Conservation (phyloP, 306 rosid genomes). For the Nissolia schottii region DNA sequence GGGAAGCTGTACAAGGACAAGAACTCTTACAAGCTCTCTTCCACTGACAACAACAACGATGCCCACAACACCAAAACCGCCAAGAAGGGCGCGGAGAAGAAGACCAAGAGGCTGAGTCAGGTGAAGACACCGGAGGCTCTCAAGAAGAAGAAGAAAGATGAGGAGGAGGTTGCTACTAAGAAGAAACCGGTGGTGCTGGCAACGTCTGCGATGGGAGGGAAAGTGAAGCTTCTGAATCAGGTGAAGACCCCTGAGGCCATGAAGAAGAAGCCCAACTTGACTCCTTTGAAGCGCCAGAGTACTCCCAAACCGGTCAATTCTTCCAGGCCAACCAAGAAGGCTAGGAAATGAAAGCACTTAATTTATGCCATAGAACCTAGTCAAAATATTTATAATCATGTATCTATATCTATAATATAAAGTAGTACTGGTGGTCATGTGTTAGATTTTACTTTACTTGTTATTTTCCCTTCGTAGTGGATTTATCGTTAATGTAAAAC, state of each 20-base stretch:
- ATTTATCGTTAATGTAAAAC: not conserved
- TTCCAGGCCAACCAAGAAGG: slow-evolving; percentile 12
- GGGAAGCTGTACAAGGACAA: slow-evolving; percentile 25
- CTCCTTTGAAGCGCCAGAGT: not conserved
- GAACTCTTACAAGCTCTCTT: slow-evolving; percentile 29
- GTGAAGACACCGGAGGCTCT: slow-evolving; percentile 31
- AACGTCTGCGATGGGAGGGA: not conserved
- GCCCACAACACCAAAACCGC: not conserved
- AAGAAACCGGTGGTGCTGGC: not conserved
- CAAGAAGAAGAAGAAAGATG: not conserved
- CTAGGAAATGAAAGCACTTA: slow-evolving; percentile 4
- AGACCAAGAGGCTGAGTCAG: slow-evolving; percentile 27
- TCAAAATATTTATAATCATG: not conserved
- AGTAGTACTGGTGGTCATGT: not conserved
- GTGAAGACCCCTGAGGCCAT: slow-evolving; percentile 32
- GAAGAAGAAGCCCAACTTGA: slow-evolving; percentile 19
- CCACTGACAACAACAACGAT: not conserved
- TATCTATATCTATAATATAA: no score
- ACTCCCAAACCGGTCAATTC: not conserved
- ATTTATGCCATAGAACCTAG: not conserved
- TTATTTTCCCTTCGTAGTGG: not conserved
- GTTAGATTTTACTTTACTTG: not conserved
- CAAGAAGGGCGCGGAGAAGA: not conserved
- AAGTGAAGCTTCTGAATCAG: slow-evolving; percentile 22
- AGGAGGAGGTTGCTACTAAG: not conserved